These are phyloP conservation scores for Plasmodium gonderi DNA, from an alignment of 169 alveolate genomes.

Conservation along the genomic window DNA sequence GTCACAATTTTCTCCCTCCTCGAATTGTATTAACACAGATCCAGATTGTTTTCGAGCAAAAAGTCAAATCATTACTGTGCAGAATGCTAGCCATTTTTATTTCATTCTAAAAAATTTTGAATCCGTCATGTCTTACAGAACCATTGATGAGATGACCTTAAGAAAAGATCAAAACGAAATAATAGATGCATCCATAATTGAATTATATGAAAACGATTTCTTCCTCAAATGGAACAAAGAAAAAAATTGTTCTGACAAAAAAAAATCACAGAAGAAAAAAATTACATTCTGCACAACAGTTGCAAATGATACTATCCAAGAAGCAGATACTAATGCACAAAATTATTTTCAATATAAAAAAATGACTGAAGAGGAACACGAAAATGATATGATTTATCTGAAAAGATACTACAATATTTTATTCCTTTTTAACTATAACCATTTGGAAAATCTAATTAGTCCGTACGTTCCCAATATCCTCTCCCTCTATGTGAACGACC, in stretches of 20 bases:
- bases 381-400: conserved; percentile 46
- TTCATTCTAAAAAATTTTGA: conserved; percentile 44
- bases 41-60: no score
- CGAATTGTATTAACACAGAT: no score
- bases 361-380: background rate
- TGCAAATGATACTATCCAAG: background rate
- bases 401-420: conserved; percentile 35
- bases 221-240: background rate
- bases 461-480: conserved; percentile 45
- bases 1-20: background rate
- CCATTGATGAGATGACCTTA: conserved; percentile 16
- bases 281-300: background rate
- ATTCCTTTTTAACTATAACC: conserved; percentile 38
- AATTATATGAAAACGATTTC: background rate
- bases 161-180: background rate
- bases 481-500: conserved; percentile 27
- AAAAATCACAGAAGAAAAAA: no score
- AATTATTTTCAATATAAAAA: background rate
- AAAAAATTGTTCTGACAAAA: no score
- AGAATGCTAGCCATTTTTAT: conserved; percentile 60
- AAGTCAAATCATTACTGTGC: conserved; percentile 30
- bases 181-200: background rate
- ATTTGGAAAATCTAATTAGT: conserved; percentile 46
- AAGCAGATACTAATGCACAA: background rate
- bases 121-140: conserved; percentile 20